Percentiles rank a stretch among this genome's conserved stretches.
These are phyloP conservation scores for Phoma sp. DNA, from an alignment of 2,329 filamentous ascomycete genomes.

Conservation along the genomic window DNA sequence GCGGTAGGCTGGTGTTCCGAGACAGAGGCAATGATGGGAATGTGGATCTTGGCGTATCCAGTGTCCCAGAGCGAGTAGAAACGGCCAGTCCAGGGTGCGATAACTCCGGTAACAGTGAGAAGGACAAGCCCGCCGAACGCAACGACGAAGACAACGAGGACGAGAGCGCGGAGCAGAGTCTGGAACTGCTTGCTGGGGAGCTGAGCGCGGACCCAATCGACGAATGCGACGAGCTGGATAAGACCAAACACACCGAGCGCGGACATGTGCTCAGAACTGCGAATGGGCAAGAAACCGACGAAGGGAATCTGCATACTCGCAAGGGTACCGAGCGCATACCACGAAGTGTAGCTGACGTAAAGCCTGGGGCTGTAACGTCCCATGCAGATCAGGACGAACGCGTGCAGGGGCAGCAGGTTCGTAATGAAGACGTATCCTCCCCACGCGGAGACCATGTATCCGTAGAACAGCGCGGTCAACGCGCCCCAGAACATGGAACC, in stretches of 20 bases:
- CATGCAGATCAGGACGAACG: conserved; percentile 95
- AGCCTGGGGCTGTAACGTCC: conserved; percentile 91
- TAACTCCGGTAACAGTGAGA: conserved; percentile 85
- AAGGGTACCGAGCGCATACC: conserved; percentile 94
- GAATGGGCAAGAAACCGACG: conserved; percentile 94
- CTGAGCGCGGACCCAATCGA: conserved; percentile 87
- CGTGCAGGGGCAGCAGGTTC: conserved; percentile 91
- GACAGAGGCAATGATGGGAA: conserved; percentile 99
- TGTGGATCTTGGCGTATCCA: conserved; percentile 97
- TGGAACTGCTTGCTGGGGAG: conserved; percentile 94
- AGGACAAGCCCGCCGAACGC: conserved; percentile 77
- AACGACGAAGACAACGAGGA: conserved; percentile 75
- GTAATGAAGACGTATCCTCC: conserved; percentile 99
- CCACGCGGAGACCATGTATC: conserved; percentile 99
- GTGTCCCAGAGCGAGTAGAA: conserved; percentile 99
- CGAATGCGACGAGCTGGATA: conserved; percentile 89
- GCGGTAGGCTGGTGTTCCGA: conserved; percentile 99
- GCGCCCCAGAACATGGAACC: conserved; percentile 97
- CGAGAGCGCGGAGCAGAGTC: conserved; percentile 78
- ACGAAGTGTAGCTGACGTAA: conserved; percentile 96
- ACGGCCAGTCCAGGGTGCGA: conserved; percentile 96
- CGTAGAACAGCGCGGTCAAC: conserved; percentile 93
- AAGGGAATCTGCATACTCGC: conserved; percentile 99
- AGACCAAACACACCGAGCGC: conserved; percentile 95
- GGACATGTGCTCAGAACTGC: conserved; percentile 98